Conservation (phyloP, 2,329 filamentous ascomycete species). For the Incumbomyces delicatus region DNA sequence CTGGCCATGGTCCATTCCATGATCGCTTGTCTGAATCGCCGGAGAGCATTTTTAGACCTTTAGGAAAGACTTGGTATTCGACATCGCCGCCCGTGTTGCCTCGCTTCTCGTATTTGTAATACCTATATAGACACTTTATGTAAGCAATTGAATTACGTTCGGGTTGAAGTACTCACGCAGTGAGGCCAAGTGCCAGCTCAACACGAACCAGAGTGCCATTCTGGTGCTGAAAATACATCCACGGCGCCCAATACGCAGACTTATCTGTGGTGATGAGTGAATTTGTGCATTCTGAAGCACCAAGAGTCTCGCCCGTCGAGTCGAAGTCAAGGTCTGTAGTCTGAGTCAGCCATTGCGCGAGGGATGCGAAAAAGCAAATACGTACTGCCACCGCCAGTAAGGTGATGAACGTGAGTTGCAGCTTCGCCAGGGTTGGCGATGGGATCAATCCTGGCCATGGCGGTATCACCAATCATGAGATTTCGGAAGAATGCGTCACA, state of each 20-base stretch:
- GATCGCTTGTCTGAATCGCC: constrained; percentile 59
- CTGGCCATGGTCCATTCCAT: constrained; percentile 60
- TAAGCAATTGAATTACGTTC: no score
- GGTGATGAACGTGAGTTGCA: constrained; percentile 60
- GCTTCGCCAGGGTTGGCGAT: constrained; percentile 54
- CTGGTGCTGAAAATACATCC: constrained; percentile 64
- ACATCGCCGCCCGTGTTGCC: constrained; percentile 5
- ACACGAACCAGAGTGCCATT: constrained; percentile 62
- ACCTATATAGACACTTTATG: constrained; percentile 40
- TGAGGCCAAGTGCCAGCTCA: constrained; percentile 68
- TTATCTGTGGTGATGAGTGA: constrained; percentile 71
- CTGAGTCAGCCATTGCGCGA: constrained; percentile 2
- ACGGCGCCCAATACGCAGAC: constrained; percentile 80
- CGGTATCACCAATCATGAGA: constrained; percentile 64
- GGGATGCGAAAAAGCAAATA: background rate
- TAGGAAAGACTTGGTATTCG: constrained; percentile 53
- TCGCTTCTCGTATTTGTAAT: constrained; percentile 48
- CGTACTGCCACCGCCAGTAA: constrained; percentile 70
- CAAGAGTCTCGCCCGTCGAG: constrained; percentile 47
- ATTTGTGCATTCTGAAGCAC: constrained; percentile 61
- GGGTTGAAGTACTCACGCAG: constrained; percentile 52
- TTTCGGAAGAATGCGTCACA: constrained; percentile 77
- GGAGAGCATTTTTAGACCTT: constrained; percentile 71
- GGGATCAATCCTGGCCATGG: constrained; percentile 66
- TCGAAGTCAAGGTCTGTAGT: constrained; percentile 52